phyloP scores from a whole-genome alignment of 2,329 filamentous ascomycete species.

The Penicillium sp. region DNA sequence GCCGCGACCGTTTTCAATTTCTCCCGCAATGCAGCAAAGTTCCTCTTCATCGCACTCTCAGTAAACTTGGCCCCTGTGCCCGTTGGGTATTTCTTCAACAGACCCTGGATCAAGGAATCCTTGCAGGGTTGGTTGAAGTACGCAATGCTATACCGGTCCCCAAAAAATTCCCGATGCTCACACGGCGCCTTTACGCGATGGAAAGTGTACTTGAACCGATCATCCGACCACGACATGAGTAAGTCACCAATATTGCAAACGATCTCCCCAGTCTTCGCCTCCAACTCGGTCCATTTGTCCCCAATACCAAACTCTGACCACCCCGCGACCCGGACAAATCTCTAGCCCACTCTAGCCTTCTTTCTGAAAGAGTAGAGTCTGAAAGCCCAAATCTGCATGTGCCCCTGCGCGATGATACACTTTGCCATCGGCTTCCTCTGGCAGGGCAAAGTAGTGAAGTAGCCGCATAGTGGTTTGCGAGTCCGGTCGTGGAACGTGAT shows the following conservation, averaged over 20 bases:
- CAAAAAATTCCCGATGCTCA: constrained; percentile 53
- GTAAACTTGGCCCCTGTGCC: constrained; percentile 61
- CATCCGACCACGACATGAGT: constrained; percentile 63
- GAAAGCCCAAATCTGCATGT: constrained; percentile 60
- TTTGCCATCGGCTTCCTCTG: constrained; percentile 34
- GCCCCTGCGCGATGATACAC: constrained; percentile 58
- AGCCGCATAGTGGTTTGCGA: constrained; percentile 54
- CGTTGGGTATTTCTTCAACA: constrained; percentile 57
- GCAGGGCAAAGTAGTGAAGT: constrained; percentile 54
- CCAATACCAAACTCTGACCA: constrained; percentile 56
- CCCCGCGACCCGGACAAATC: constrained; percentile 61
- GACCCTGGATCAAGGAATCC: constrained; percentile 57
- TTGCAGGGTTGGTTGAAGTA: constrained; percentile 63
- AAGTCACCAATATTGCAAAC: constrained; percentile 65
- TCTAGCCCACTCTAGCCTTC: constrained; percentile 59
- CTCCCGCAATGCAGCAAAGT: constrained; percentile 51
- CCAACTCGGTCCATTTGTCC: constrained; percentile 61
- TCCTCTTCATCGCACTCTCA: constrained; percentile 52
- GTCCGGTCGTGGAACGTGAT: constrained; percentile 49
- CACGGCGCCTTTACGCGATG: constrained; percentile 60
- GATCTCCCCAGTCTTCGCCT: constrained; percentile 51
- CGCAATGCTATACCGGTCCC: constrained; percentile 60
- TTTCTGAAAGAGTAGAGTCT: constrained; percentile 61
- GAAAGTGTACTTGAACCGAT: constrained; percentile 63
- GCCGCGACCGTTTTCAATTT: constrained; percentile 38